phyloP scores from a whole-genome alignment of 352 stramenopile genomes.

The Globisporangium megalacanthum region DNA sequence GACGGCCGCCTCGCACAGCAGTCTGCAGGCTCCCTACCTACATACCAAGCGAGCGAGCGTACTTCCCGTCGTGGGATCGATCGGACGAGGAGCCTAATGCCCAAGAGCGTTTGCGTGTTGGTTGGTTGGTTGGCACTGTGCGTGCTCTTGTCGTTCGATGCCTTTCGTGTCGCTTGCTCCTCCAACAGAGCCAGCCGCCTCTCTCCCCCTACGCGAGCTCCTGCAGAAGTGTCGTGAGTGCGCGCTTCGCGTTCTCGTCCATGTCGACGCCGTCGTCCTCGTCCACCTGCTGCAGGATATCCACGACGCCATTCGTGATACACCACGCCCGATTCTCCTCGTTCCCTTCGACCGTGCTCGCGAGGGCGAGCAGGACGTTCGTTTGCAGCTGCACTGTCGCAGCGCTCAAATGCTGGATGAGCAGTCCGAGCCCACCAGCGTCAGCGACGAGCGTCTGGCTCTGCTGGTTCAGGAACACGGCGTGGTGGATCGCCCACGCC shows the following conservation, averaged over 20 bases:
- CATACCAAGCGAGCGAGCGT: neutral
- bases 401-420: slow-evolving; percentile 41
- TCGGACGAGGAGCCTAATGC: slow-evolving; percentile 1
- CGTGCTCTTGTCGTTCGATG: neutral
- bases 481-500: slow-evolving; percentile 72
- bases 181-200: no score
- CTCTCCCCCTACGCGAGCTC: slow-evolving; percentile 21
- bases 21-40: neutral
- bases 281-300: slow-evolving; percentile 35
- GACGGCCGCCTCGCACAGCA: neutral
- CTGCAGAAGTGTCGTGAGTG: slow-evolving; percentile 36
- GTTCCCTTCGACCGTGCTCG: slow-evolving; percentile 46
- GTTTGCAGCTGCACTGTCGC: slow-evolving; percentile 54
- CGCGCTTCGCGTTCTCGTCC: slow-evolving; percentile 45
- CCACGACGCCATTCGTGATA: slow-evolving; percentile 30
- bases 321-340: slow-evolving; percentile 45
- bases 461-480: slow-evolving; percentile 51
- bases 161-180: no score
- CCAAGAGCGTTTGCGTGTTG: neutral
- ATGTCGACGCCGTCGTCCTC: slow-evolving; percentile 43
- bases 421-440: slow-evolving; percentile 49
- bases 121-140: neutral
- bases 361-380: slow-evolving; percentile 60
- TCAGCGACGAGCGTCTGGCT: slow-evolving; percentile 57
- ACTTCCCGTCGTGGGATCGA: neutral